Base-by-base conservation (phyloP, 1,139 yeast genomes). In the Candida glucosophila region DNA sequence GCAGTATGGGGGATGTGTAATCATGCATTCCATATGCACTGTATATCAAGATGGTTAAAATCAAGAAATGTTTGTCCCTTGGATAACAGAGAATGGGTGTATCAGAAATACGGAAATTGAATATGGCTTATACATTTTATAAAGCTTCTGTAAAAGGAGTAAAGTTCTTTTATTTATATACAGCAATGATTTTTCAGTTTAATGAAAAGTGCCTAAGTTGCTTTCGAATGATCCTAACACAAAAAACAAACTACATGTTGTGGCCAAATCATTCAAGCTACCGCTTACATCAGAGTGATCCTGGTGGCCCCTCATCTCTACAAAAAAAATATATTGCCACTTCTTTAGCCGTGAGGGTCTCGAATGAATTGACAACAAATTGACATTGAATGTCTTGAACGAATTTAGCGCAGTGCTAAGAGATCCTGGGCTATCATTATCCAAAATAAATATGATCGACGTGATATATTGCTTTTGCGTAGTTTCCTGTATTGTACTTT, bases 1-100 rank as follows among this genome's bases (percentile, higher is more conserved):
- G 93, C 95, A 6, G 97, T 97, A 2, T 88, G 97, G 93, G 99
- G 98, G 22, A 73, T 73, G 29, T 90, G 99, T 58, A 88, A 86
- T 47, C 95, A 85, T 49, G 92, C 94, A 13, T 85, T 85, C 65
- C 95, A 85, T 48, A 67, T 88, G 55, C 99, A 90, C 57, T 90
- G 99, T 57, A 92, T 90, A 40, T 77, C 88, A 28, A 73, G 95
- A 43, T 90, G 99, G 99, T 73, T 92, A 40, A 81, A 81, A 52
- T 82, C 95, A n/a, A 77, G 98, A 58, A 86, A 88, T 36, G 95
- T 88, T 17, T 92, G 99, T 64, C 99, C 99, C 1, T 67, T 92
- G 49, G 98, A 90, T 58, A 88, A 83, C 56, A 77, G 85, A 41
- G 94, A 85, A 31, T 92, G 99, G 97, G 77, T 76, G 26, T 73